Evolutionary conservation across 192 early-diverging fungal genomes (phyloP), one percentile per base, ranked within the genome.

Genomic region (Podila verticillata): DNA sequence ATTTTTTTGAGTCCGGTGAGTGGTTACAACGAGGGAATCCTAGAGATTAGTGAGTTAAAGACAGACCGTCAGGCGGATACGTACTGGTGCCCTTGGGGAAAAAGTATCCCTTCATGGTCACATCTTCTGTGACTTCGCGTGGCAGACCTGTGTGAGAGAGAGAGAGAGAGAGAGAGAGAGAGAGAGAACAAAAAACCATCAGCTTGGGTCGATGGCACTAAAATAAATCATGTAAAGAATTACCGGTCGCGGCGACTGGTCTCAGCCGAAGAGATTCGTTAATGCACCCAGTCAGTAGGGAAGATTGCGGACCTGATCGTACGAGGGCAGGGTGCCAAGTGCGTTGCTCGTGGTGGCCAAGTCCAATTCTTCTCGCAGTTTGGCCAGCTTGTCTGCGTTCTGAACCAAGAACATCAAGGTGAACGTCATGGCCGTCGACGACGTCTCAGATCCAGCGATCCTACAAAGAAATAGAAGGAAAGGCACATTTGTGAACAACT

Each of bases 211-310:
- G 35, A 28, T 22, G 17, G 5, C 29, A 9, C 35, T 15, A 34
- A 58, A 31, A 5, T 6, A 22, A 26, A 0, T 12, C 26, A 22
- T 17, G 39, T 29, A 22, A 12, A 12, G 39, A 13, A 28, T 31
- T 66, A 73, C 72, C 72, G 5, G 72, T 73, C 12, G 72, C 36
- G 36, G 84, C 74, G 29, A 84, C 65, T 5, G 89, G 82, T 36
- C 75, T 59, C 4, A 86, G 35, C 19, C 88, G 78, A 57, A 87
- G 70, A 22, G 84, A 78, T 58, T 91, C 90, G 35, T 88, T 67
- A 59, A 89, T 81, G 15, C 88, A 83, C 12, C 80, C 84, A 22
- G 81, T 88, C 28, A 88, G 60, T 84, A 84, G 10, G 81, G 75
- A 1, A 89, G 65, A 22, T 83, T 54, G 28, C 86, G 86, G 22